These are phyloP conservation scores for Chalciporus pseudorubinellus DNA, from an alignment of 768 basidiomycete genomes.

Conservation along the genomic window DNA sequence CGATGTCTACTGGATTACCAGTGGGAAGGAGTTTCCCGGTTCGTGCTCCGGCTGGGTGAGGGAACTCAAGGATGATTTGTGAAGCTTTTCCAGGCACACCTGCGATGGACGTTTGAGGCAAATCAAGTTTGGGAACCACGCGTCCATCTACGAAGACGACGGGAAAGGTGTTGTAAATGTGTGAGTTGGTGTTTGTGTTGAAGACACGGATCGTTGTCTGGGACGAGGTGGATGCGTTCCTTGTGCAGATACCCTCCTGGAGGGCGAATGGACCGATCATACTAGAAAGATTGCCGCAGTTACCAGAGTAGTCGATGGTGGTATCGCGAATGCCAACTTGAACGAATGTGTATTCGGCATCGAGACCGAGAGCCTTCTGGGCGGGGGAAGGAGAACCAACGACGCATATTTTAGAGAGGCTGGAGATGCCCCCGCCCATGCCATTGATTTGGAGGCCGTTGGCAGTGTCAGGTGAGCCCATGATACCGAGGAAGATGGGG, in stretches of 20 bases:
- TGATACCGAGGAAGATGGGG: slow-evolving; percentile 63
- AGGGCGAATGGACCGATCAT: slow-evolving; percentile 74
- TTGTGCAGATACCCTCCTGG: slow-evolving; percentile 56
- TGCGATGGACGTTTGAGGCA: slow-evolving; percentile 55
- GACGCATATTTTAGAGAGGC: slow-evolving; percentile 71
- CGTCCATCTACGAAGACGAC: slow-evolving; percentile 25
- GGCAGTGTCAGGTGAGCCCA: slow-evolving; percentile 78
- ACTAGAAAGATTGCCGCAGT: slow-evolving; percentile 73
- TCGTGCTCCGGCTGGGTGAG: slow-evolving; percentile 63
- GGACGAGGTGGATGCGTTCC: not conserved
- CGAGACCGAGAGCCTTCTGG: slow-evolving; percentile 44
- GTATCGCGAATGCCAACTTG: slow-evolving; percentile 60
- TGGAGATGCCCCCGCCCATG: slow-evolving; percentile 78
- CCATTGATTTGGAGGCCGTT: slow-evolving; percentile 73
- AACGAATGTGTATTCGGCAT: slow-evolving; percentile 72
- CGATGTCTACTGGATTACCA: slow-evolving; percentile 44
- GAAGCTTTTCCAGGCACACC: slow-evolving; percentile 69
- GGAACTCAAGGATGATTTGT: slow-evolving; percentile 62
- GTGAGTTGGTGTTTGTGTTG: slow-evolving; percentile 72
- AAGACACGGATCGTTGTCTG: slow-evolving; percentile 53
- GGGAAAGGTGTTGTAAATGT: slow-evolving; percentile 71
- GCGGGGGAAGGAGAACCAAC: slow-evolving; percentile 48
- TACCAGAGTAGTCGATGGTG: slow-evolving; percentile 65
- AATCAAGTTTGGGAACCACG: slow-evolving; percentile 39
- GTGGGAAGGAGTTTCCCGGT: slow-evolving; percentile 72